Evolutionary conservation across 2,329 filamentous ascomycete species (phyloP), one percentile per base, ranked within the genome.

Genomic region (Clarireedia homoeocarpa): DNA sequence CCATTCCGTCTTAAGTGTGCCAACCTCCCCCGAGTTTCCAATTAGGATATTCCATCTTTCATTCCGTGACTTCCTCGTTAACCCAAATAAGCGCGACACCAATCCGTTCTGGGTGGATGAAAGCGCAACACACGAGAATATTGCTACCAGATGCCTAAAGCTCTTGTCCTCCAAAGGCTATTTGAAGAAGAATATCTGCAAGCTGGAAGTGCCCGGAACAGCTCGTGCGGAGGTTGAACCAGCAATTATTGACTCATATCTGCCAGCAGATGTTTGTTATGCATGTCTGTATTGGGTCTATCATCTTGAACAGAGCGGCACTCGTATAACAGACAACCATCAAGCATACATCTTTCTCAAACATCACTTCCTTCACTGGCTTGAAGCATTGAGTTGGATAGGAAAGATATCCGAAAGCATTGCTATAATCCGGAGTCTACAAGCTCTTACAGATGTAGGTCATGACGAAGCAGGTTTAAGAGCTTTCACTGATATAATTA

Each of bases 111-210:
- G 69, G 67, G 63, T 74, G 42, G 62, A 76, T 23, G 69, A 73
- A 57, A 61, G 57, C 48, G 15, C 61, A 17, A 61, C 66, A 23
- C 66, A 77, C 56, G 24, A 62, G 27, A 59, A 52, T 2, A 55
- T 75, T 1, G 69, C 70, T 0, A 53, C 39, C 15, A 27, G 62
- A n/a, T 77, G 73, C n/a, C n/a, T n/a, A n/a, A n/a, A n/a, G n/a
- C n/a, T 59, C 55, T 77, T 20, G 40, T 68, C 39, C 58, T 74
- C 1, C 67, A 75, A 64, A 59, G 48, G 17, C 12, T 59, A 53
- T 38, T 63, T 77, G 1, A 70, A 64, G 36, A 59, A 65, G 57
- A 62, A 75, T 53, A 71, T 76, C 2, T 75, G 71, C 58, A 55
- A 55, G 4, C 51, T 73, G 0, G 12, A 51, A n/a, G n/a, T 38